Evolutionary conservation across 2,329 filamentous ascomycete genomes (phyloP).

Genomic region (Lachnellula hyalina): DNA sequence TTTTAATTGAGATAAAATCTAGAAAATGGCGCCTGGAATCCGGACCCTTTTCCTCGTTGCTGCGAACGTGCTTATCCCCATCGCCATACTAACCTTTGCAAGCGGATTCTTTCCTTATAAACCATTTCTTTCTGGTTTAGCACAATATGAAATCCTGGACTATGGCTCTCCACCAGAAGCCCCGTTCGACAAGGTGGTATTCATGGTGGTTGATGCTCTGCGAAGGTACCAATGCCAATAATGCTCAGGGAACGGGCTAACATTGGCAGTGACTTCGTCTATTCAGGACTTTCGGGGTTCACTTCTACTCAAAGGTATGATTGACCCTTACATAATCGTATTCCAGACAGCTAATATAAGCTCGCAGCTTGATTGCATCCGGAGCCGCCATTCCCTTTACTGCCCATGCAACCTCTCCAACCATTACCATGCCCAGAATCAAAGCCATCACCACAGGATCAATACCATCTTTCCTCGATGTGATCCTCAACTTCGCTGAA

Average conservation of each 20-base stretch:
- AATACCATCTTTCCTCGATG: constrained; percentile 95
- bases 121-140: constrained; percentile 80
- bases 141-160: constrained; percentile 55
- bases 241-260: constrained; percentile 18
- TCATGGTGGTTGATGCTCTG: constrained; percentile 97
- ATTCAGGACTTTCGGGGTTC: constrained; percentile 74
- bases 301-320: constrained; percentile 77
- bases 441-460: constrained; percentile 97
- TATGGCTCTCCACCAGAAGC: constrained; percentile 55
- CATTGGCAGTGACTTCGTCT: constrained; percentile 79
- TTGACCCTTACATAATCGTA: neutral
- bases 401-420: constrained; percentile 91
- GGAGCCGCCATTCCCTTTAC: constrained; percentile 89
- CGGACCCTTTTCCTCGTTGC: constrained; percentile 43
- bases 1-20: constrained; percentile 6
- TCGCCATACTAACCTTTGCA: constrained; percentile 73
- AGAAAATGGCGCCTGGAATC: constrained; percentile 24
- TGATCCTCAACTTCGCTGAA: constrained; percentile 94
- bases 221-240: constrained; percentile 56
- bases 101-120: constrained; percentile 98
- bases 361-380: constrained; percentile 68
- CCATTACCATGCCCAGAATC: constrained; percentile 95
- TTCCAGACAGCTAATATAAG: constrained; percentile 11
- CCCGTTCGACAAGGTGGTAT: constrained; percentile 83
- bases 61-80: constrained; percentile 72